Base-by-base conservation (phyloP, 2,329 filamentous ascomycete species). In the Geosmithia putterillii region DNA sequence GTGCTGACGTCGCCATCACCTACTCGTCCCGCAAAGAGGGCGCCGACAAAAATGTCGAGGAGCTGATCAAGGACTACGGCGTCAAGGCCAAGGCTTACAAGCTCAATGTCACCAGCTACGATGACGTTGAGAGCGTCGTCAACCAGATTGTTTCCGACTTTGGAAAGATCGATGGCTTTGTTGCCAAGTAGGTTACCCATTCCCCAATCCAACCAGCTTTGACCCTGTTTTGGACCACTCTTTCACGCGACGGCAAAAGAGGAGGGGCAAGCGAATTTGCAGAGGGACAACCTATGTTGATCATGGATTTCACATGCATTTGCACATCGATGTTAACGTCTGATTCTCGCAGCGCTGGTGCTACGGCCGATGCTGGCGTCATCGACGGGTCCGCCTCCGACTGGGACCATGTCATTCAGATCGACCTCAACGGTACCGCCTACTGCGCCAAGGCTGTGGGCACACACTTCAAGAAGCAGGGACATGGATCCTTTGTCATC, bases 91-190 rank as follows among this genome's bases (percentile, higher is more conserved):
- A 64, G n/a, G 65, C 73, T 46, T 59, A 72, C 53, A 57, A 63
- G 44, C 61, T 71, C 49, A 66, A 76, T 52, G 62, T 76, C 20
- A 67, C 62, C 28, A 62, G 72, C 44, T 68, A 62, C 48, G 51
- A 54, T 10, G 56, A 63, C 12, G 65, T 73, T 46, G 59, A 71
- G 44, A 40, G 37, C 18, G 44, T 48, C 35, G 62, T 75, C 45
- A 61, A 64, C 46, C 76, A 85, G 17, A 77, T 86, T 52, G 71
- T 81, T 56, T 65, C 67, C 52, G 82, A 86, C 54, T 86, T 86
- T 52, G 77, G 77, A 50, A 74, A 76, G 32, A 73, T 85, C 35
- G 81, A 85, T 50, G 72, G 81, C 48, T 83, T 86, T 54, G 72
- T 86, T 45, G 81, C 81, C 51, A 85, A 86, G 46, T 48, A 43